These are phyloP conservation scores for Hermanozyma aechmeae DNA, from an alignment of 805 yeast genomes.

Conservation along the genomic window DNA sequence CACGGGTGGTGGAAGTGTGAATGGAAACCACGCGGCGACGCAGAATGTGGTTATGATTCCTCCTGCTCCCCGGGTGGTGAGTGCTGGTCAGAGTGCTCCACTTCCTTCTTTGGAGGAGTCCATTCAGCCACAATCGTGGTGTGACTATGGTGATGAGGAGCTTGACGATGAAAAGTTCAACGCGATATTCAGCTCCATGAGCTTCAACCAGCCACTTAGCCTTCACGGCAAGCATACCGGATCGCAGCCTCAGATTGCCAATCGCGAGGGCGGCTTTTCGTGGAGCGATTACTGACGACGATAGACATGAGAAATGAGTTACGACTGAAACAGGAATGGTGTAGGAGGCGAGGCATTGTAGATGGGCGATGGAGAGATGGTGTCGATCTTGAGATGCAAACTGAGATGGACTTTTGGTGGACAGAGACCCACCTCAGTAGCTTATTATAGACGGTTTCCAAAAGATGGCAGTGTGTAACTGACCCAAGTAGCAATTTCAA, in stretches of 20 bases:
- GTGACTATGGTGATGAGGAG: conserved; percentile 15
- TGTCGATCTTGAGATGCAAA: neutral
- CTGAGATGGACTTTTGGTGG: neutral
- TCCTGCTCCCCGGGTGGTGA: no score
- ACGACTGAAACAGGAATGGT: no score
- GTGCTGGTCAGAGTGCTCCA: conserved; percentile 4
- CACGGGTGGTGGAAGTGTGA: no score
- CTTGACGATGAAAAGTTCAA: conserved; percentile 20
- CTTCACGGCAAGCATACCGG: conserved; percentile 1
- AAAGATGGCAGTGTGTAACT: no score
- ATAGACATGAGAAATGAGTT: no score
- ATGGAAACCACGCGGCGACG: no score
- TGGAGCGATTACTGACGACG: conserved; percentile 6
- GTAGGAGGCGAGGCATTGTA: neutral
- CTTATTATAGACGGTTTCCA: neutral
- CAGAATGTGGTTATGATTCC: no score
- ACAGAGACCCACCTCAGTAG: neutral
- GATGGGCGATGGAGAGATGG: neutral
- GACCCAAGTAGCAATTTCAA: no score
- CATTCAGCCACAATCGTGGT: conserved; percentile 20
- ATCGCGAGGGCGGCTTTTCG: conserved; percentile 1
- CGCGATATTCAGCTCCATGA: conserved; percentile 7
- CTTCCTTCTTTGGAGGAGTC: conserved; percentile 22
- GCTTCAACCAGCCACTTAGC: conserved; percentile 2
- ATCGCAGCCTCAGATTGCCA: neutral